phyloP scores from a whole-genome alignment of 2,329 filamentous ascomycete genomes.

The Sclerotinia glacialis region DNA sequence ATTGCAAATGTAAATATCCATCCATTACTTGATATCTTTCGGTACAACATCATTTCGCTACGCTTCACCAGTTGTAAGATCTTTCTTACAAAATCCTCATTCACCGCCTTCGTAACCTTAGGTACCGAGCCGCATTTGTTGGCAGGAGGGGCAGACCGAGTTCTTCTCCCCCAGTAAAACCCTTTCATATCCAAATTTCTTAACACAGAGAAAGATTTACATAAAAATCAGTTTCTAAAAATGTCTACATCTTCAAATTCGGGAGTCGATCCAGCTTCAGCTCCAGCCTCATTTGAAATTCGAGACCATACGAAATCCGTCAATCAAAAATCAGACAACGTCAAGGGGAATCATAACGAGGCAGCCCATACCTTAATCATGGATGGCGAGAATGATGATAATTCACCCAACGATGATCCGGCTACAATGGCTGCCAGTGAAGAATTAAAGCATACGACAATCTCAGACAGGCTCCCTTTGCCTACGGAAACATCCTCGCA shows the following conservation, averaged over 20 bases:
- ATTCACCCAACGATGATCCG: slow-evolving; percentile 50
- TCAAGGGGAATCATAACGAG: slow-evolving; percentile 34
- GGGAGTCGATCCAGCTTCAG: slow-evolving; percentile 25
- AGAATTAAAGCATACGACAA: slow-evolving; percentile 62
- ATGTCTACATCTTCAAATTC: slow-evolving; percentile 31
- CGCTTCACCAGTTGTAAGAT: background rate
- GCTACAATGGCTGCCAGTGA: slow-evolving; percentile 62
- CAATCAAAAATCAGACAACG: slow-evolving; percentile 28
- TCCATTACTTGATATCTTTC: background rate
- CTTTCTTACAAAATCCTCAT: background rate
- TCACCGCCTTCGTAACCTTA: slow-evolving; percentile 7
- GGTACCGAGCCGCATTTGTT: slow-evolving; percentile 16
- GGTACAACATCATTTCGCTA: background rate
- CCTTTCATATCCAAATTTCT: slow-evolving; percentile 1
- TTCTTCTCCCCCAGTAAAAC: slow-evolving; percentile 8
- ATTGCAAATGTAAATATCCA: background rate
- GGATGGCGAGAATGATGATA: slow-evolving; percentile 27
- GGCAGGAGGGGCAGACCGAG: slow-evolving; percentile 21
- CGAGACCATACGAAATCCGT: slow-evolving; percentile 22
- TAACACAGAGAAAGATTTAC: slow-evolving; percentile 3
- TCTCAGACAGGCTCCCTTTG: slow-evolving; percentile 49
- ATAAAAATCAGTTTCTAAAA: background rate
- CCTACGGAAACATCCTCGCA: slow-evolving; percentile 54
- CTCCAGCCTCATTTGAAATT: slow-evolving; percentile 20
- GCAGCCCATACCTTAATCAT: slow-evolving; percentile 30